Evolutionary conservation across 2,329 filamentous ascomycete species (phyloP).

Genomic region (Curvularia sp.): DNA sequence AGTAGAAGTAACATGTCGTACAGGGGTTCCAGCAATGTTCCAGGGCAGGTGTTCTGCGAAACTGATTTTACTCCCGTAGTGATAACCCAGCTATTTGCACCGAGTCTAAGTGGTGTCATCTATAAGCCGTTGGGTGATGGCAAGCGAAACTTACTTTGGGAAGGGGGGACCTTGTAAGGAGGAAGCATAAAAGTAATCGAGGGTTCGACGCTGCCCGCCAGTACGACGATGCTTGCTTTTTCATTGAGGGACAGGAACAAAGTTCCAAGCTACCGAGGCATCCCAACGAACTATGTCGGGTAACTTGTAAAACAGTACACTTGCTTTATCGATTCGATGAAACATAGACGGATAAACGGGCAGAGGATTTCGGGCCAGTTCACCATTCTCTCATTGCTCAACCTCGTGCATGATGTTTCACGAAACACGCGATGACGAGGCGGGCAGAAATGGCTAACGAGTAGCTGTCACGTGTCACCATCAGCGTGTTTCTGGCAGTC

Average conservation of each 20-base stretch:
- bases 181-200: neutral
- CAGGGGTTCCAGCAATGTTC: neutral
- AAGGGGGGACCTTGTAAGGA: neutral
- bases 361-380: neutral
- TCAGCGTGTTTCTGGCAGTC: neutral
- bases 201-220: neutral
- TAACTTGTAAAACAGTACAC: neutral
- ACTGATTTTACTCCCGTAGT: neutral
- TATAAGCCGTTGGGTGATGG: neutral
- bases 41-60: conserved; percentile 3
- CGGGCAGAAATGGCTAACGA: too few relatives aligned
- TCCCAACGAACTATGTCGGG: neutral
- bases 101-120: neutral
- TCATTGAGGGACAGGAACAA: neutral
- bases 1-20: neutral
- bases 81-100: conserved; percentile 1
- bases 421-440: neutral
- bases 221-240: conserved; percentile 2
- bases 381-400: neutral
- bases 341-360: neutral
- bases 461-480: neutral
- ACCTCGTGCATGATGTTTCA: neutral
- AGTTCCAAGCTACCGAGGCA: neutral
- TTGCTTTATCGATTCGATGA: neutral
- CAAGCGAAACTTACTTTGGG: conserved; percentile 1